phyloP scores from a whole-genome alignment of 1,284 basidiomycete genomes.

The Sporisorium reilianum region DNA sequence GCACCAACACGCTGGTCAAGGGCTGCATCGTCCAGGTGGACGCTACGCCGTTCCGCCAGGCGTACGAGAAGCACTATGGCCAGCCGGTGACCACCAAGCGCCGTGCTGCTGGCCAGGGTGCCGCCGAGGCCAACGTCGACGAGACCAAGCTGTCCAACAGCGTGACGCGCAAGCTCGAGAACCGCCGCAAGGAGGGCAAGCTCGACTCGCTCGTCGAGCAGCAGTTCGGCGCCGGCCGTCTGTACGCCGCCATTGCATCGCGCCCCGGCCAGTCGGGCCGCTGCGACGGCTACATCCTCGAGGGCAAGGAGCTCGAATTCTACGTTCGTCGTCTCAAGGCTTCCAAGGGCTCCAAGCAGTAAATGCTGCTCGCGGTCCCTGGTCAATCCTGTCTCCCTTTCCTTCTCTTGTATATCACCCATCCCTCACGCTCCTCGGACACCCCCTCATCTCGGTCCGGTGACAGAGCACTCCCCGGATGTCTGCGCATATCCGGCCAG shows the following conservation, averaged over 20 bases:
- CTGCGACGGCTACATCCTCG: conserved; percentile 68
- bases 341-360: conserved; percentile 61
- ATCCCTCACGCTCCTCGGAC: background rate
- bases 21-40: conserved; percentile 68
- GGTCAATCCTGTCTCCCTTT: too few species aligned
- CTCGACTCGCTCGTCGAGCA: conserved; percentile 68
- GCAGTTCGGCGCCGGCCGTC: conserved; percentile 68
- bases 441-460: too few species aligned
- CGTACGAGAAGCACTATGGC: conserved; percentile 70
- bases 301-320: conserved; percentile 69
- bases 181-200: conserved; percentile 64
- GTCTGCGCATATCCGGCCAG: too few species aligned
- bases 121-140: conserved; percentile 53
- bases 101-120: conserved; percentile 61
- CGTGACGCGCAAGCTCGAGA: conserved; percentile 62
- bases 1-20: conserved; percentile 70
- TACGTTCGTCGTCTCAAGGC: conserved; percentile 66
- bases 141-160: conserved; percentile 62
- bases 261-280: conserved; percentile 68
- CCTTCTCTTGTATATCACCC: background rate
- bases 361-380: too few species aligned
- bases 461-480: too few species aligned
- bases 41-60: conserved; percentile 69
- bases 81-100: conserved; percentile 68
- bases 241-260: conserved; percentile 67